Percentiles rank a stretch among this genome's conserved stretches.
phyloP scores from a whole-genome alignment of 2,329 filamentous ascomycete species.

The Aureobasidium sp. region DNA sequence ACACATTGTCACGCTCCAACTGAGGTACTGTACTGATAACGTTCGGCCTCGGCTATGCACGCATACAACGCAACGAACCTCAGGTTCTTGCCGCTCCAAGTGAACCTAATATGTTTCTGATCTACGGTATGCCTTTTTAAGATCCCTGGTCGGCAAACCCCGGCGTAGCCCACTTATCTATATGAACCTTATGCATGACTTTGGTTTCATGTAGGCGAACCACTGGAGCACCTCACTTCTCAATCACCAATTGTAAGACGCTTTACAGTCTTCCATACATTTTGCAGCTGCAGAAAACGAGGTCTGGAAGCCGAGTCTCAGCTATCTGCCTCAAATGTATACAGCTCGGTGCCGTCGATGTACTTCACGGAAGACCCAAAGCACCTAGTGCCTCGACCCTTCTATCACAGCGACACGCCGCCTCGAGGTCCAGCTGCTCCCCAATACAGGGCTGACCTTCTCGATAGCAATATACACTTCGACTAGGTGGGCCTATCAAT shows the following conservation, averaged over 20 bases:
- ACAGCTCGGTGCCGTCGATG: neutral
- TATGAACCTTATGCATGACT: conserved; percentile 1
- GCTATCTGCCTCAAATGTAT: neutral
- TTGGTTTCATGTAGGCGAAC: conserved; percentile 1
- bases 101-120: neutral
- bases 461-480: neutral
- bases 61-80: neutral
- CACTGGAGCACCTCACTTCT: neutral
- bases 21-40: neutral
- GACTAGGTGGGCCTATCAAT: neutral
- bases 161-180: conserved; percentile 2
- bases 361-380: neutral
- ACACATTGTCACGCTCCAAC: neutral
- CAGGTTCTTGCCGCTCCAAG: neutral
- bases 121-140: neutral
- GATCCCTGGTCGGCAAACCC: neutral
- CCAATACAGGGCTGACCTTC: neutral
- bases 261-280: neutral
- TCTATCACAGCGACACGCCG: neutral
- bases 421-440: neutral
- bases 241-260: neutral
- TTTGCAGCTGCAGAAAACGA: neutral
- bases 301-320: neutral
- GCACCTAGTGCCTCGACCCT: neutral
- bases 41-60: neutral